Evolutionary conservation across 169 alveolate species (phyloP).

Genomic region (Plasmodium inui): DNA sequence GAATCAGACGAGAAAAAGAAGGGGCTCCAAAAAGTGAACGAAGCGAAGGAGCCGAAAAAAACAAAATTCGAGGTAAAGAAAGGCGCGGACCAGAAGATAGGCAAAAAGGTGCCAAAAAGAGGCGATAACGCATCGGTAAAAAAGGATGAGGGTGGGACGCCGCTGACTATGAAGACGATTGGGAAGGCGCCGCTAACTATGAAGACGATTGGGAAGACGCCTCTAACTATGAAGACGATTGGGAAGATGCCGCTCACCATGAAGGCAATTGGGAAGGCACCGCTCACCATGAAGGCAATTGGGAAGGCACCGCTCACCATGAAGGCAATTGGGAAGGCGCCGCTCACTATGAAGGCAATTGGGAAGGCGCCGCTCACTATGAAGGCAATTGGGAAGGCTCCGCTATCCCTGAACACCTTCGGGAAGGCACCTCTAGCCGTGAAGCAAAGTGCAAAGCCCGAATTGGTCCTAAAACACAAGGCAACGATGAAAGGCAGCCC

Average conservation of each 20-base stretch:
- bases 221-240: neutral
- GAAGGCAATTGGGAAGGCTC: neutral
- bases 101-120: conserved; percentile 22
- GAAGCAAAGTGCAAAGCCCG: conserved; percentile 29
- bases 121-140: conserved; percentile 5
- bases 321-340: conserved; percentile 1
- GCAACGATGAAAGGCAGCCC: conserved; percentile 33
- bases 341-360: neutral
- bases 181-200: neutral
- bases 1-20: conserved; percentile 12
- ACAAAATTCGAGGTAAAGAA: conserved; percentile 28
- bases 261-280: neutral
- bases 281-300: neutral
- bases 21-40: neutral
- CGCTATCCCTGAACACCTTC: neutral
- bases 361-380: neutral
- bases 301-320: neutral
- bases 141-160: neutral
- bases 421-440: neutral
- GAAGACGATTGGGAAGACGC: neutral
- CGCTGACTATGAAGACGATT: neutral
- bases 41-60: conserved; percentile 28
- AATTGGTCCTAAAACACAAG: conserved; percentile 9
- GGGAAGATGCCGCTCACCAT: neutral
- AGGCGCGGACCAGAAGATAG: conserved; percentile 22